Evolutionary conservation across 176 grass and related monocot species (phyloP), one percentile per base, ranked within the genome.

Genomic region (Ampelocalamus luodianensis): DNA sequence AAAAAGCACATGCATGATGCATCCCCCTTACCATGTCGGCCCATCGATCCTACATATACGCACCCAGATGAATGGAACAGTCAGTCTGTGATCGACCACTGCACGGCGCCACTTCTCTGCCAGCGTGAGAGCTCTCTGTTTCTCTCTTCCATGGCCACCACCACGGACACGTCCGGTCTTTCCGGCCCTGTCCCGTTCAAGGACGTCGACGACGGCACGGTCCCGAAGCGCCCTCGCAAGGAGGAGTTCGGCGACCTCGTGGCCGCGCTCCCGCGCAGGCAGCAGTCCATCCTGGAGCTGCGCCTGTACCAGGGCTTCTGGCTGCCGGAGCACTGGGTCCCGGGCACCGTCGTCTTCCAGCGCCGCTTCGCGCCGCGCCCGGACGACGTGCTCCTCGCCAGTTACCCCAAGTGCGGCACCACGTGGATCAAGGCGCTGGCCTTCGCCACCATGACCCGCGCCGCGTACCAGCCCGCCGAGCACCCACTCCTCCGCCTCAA

Each of bases 401-500:
- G 91, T 71, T 82, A 73, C 27, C 89, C 75, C 53, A 91, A 91
- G 82, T 87, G 72, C 67, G 85, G 89, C 58, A 84, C 85, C 24
- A 87, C 85, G 39, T 83, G 86, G 72, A 72, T 77, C 5, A 75
- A 76, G 32, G 80, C 89, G 5, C 69, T 81, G 23, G 24, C 69
- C 2, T 87, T 87, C 69, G 85, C 85, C 78, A 12, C 51, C 36
- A 60, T 82, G 80, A 26, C 82, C 2, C 83, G 88, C 12, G 6
- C 1, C 71, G 51, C 51, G 77, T 42, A 81, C 63, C 77, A 63
- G 15, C 12, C 0, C 8, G 50, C 60, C 1, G 63, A 50, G 32
- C 88, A 86, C 88, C 91, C 91, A 12, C 91, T 93, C 26, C 88
- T 76, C 67, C 77, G 36, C 46, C 62, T 90, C 17, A 90, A 82